A percentile compares a stretch with the other conserved stretches of the same genome.
Conservation (phyloP, 768 basidiomycete genomes). For the Leccinum obscurum region DNA sequence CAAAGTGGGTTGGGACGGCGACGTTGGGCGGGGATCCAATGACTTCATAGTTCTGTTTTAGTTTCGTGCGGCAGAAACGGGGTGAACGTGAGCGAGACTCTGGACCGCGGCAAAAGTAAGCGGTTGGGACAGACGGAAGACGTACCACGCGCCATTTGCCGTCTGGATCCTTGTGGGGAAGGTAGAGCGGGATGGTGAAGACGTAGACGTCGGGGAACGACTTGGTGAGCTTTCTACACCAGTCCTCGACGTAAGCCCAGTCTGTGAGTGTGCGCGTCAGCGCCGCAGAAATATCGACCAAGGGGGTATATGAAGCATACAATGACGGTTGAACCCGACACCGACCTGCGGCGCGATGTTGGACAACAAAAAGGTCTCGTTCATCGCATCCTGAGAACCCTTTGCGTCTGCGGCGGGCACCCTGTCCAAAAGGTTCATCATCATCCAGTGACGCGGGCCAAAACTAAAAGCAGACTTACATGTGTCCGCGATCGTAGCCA, state of each 20-base stretch:
- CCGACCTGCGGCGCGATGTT: constrained; percentile 99
- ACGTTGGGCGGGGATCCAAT: constrained; percentile 91
- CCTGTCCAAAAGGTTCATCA: constrained; percentile 42
- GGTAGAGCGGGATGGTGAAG: constrained; percentile 96
- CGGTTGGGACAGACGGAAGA: constrained; percentile 14
- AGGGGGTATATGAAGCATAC: constrained; percentile 40
- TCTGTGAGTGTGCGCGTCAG: constrained; percentile 44
- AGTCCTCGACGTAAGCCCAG: constrained; percentile 96
- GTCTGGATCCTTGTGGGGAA: constrained; percentile 80
- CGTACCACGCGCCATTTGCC: constrained; percentile 95
- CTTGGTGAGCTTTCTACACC: constrained; percentile 88
- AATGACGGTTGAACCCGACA: constrained; percentile 95
- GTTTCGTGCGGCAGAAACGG: neutral
- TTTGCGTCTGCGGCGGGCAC: constrained; percentile 98
- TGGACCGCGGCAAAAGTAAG: neutral
- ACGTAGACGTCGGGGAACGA: constrained; percentile 93
- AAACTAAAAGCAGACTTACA: constrained; percentile 53
- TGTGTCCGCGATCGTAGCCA: constrained; percentile 96
- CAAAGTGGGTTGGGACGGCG: constrained; percentile 96
- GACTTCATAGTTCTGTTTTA: constrained; percentile 80
- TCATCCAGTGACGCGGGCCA: neutral
- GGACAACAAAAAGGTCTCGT: constrained; percentile 92
- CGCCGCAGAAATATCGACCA: neutral
- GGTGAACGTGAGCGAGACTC: neutral
- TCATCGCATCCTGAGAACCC: constrained; percentile 87